Conservation (phyloP, 2,329 filamentous ascomycete species). For the Botrytis porri region DNA sequence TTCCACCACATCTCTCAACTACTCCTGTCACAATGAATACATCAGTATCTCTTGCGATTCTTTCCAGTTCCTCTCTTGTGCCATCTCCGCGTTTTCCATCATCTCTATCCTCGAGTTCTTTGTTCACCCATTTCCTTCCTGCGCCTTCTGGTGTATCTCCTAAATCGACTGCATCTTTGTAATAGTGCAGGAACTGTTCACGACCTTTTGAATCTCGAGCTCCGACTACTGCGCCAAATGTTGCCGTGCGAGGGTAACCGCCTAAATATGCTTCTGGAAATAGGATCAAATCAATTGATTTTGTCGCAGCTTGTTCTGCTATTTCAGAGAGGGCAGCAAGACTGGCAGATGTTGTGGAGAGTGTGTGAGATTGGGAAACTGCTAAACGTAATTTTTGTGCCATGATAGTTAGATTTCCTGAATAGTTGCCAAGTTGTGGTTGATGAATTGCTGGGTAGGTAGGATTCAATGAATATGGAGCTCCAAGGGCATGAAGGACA, state of each 20-base stretch:
- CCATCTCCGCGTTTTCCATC: conserved; percentile 62
- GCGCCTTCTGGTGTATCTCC: conserved; percentile 73
- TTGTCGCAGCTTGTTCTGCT: conserved; percentile 58
- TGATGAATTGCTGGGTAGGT: background rate
- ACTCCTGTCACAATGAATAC: conserved; percentile 79
- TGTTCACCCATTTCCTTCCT: conserved; percentile 68
- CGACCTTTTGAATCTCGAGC: conserved; percentile 65
- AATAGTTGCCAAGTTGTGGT: background rate
- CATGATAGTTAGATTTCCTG: conserved; percentile 22
- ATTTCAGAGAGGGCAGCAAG: conserved; percentile 63
- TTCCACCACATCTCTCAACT: conserved; percentile 78
- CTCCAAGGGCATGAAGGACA: background rate
- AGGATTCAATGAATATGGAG: background rate
- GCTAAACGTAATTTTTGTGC: conserved; percentile 37
- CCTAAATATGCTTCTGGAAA: conserved; percentile 92
- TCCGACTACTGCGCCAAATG: conserved; percentile 74
- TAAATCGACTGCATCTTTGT: conserved; percentile 74
- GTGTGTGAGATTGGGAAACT: conserved; percentile 51
- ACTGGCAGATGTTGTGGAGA: conserved; percentile 51
- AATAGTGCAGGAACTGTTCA: conserved; percentile 81
- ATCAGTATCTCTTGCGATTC: conserved; percentile 70
- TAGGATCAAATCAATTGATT: conserved; percentile 65
- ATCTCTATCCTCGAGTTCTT: conserved; percentile 52
- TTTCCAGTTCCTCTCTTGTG: conserved; percentile 75
- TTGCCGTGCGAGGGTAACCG: conserved; percentile 80